Percentiles rank a stretch among this genome's conserved stretches.
Conservation (phyloP, 805 yeast genomes). For the Candida hungchunana region DNA sequence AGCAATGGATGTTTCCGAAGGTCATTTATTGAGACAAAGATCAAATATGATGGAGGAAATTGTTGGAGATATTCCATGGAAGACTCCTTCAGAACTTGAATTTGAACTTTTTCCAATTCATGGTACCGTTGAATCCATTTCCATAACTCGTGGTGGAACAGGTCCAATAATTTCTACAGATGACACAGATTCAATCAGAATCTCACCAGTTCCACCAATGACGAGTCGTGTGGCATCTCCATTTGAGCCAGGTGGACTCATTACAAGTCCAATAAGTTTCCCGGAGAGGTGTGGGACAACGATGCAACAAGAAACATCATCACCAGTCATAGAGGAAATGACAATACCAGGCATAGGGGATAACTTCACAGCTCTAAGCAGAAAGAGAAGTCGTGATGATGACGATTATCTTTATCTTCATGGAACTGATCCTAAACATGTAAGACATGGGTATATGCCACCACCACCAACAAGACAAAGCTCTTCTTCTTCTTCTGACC, state of each 20-base stretch:
- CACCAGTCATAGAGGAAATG: too few relatives aligned
- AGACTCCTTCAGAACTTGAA: constrained; percentile 1
- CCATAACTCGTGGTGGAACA: constrained; percentile 5
- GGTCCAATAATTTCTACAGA: constrained; percentile 3
- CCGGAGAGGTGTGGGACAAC: too few relatives aligned
- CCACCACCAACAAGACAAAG: not conserved
- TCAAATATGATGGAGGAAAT: not conserved
- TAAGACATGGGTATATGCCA: not conserved
- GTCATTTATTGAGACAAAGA: constrained; percentile 1
- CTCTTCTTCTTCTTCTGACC: not conserved
- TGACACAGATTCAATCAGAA: constrained; percentile 7
- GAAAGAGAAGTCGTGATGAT: too few relatives aligned
- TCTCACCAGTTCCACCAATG: too few relatives aligned
- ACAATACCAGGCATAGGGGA: too few relatives aligned
- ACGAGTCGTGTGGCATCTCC: too few relatives aligned
- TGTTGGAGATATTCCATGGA: not conserved
- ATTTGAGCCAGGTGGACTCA: too few relatives aligned
- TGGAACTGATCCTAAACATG: too few relatives aligned
- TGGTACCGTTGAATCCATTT: not conserved
- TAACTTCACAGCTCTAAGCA: too few relatives aligned
- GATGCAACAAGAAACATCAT: too few relatives aligned
- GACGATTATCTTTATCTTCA: too few relatives aligned
- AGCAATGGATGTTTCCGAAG: constrained; percentile 4
- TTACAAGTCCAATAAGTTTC: too few relatives aligned
- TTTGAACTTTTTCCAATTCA: constrained; percentile 1